Evolutionary conservation across 352 stramenopile genomes (phyloP), one percentile per base, ranked within the genome.

Genomic region (Pelagophyceae sp.): DNA sequence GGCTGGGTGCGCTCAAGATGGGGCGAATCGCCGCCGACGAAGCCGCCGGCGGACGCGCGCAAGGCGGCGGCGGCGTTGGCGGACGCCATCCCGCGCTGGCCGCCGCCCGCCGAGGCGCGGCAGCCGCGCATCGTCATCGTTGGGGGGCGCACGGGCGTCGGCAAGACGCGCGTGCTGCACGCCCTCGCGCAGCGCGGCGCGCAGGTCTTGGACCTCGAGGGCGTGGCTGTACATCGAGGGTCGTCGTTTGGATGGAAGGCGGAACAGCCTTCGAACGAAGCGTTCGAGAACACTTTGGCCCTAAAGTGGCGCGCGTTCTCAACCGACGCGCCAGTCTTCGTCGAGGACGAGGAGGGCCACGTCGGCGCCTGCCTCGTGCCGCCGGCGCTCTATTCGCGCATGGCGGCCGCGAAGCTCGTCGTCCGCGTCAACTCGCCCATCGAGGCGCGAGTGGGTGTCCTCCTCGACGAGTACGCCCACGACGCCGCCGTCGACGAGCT

Each of bases 281-380:
- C 71, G 5, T 80, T 38, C 72, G 70, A 35, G 27, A 80, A 72
- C 61, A 15, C 60, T 0, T 0, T 77, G 6, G 54, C 6, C 6
- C 17, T 32, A 3, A 37, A 64, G 2, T 80, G 77, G 77, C 35
- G 70, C 1, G 15, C 19, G 33, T 40, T 81, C 33, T 61, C 77
- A 51, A 32, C 63, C 23, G 35, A 6, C n/a, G 51, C 58, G 2
- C 61, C 65, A 51, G 77, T 82, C 25, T 80, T 74, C 40, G 33
- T 82, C 33, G 78, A 82, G 76, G 65, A 82, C 72, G 78, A 82
- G 78, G 76, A 76, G n/a, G 38, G 40, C 29, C 74, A 82, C 61
- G 67, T 82, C 1, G 76, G 78, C 29, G 23, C 71, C 5, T 61
- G 31, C 45, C 63, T 69, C 27, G 51, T 81, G 11, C 78, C 78